A percentile compares a stretch with the other conserved stretches of the same genome.
These are phyloP conservation scores for Melampsora larici-populina DNA, from an alignment of 1,284 basidiomycete genomes.

Conservation along the genomic window DNA sequence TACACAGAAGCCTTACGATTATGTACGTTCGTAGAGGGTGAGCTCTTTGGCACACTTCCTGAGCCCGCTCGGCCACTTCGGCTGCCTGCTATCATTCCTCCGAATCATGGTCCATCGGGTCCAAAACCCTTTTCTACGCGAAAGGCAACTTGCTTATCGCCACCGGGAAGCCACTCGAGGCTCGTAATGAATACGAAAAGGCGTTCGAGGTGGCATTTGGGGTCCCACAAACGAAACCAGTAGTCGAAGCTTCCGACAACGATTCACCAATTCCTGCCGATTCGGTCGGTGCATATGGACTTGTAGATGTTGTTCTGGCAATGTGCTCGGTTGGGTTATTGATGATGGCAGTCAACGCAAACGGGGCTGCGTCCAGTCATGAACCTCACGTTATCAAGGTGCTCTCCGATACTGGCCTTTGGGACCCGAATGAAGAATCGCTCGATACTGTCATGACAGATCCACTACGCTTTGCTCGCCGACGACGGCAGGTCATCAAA, in stretches of 20 bases:
- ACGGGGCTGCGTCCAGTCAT: conserved; percentile 49
- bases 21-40: conserved; percentile 44
- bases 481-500: conserved; percentile 54
- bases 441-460: conserved; percentile 44
- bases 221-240: neutral
- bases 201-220: conserved; percentile 50
- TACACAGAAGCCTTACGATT: conserved; percentile 47
- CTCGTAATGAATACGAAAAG: conserved; percentile 55
- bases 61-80: conserved; percentile 45
- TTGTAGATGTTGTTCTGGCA: conserved; percentile 37
- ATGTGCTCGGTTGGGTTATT: conserved; percentile 52
- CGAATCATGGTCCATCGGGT: conserved; percentile 55
- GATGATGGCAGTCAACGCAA: conserved; percentile 54
- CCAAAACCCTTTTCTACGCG: conserved; percentile 58
- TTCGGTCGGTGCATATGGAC: conserved; percentile 44
- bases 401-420: conserved; percentile 31
- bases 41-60: conserved; percentile 41
- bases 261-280: conserved; percentile 43
- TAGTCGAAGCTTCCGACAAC: conserved; percentile 47
- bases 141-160: conserved; percentile 56
- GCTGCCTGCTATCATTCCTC: conserved; percentile 50
- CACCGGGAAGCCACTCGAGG: conserved; percentile 47
- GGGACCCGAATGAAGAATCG: conserved; percentile 24
- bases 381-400: conserved; percentile 46
- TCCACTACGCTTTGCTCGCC: conserved; percentile 54